Evolutionary conservation across 139 green algal genomes (phyloP), one percentile per base, ranked within the genome.

Genomic region (Bryopsis sp.): DNA sequence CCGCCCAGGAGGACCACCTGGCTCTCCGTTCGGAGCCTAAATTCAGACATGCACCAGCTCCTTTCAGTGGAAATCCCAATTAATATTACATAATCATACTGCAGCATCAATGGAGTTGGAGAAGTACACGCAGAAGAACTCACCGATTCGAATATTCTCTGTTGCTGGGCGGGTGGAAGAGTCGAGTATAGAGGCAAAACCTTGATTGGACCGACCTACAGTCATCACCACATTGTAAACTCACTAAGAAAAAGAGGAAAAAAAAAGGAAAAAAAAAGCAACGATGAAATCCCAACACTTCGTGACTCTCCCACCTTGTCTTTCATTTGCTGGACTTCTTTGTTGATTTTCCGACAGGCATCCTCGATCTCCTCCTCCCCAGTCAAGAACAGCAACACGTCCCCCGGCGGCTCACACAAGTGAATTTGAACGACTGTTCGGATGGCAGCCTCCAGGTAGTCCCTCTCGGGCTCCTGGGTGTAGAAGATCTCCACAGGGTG

Each of bases 311-410:
- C 48, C 46, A 76, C 75, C 68, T 79, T 78, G 43, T 83, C 74
- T 11, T 76, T 76, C 71, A 84, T 81, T 58, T 79, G 74, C 61
- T 71, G 3, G 15, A 81, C 59, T 80, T 97, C 92, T 71, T 89
- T 85, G 38, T 32, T 77, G 32, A 97, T 90, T 75, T 96, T 96
- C 35, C 83, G 80, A 86, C 92, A 97, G 1, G 95, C 95, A 63
- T 99, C 95, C 81, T 99, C 95, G 67, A 99, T 99, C 79, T 99
- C 95, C 82, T 99, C 95, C 75, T 99, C 95, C 26, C 95, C 95
- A 26, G 95, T 99, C 33, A 99, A 81, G 79, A 99, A 99, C 57
- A 99, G 70, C 61, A 99, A 79, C 43, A 99, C 85, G 78, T 99
- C 95, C 19, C 95, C 83, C 39, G 85, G 75, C 32, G 79, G 79